These are phyloP conservation scores for Thielaviopsis ethacetica DNA, from an alignment of 2,329 filamentous ascomycete genomes.

Conservation along the genomic window DNA sequence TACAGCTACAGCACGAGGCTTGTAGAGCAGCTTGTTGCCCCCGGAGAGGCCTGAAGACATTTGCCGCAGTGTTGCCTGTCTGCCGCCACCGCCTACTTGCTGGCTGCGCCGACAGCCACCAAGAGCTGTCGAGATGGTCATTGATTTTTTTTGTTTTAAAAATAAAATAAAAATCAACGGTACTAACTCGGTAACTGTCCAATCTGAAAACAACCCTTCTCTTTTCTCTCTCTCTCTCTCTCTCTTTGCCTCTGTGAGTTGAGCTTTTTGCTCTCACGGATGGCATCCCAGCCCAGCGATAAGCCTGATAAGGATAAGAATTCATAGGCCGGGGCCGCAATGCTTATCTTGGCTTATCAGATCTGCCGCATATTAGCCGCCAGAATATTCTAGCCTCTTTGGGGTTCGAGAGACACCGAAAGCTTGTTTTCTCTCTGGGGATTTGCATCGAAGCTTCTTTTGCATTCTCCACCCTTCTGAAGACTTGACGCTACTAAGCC, in stretches of 20 bases:
- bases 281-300: not conserved
- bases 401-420: not conserved
- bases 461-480: slow-evolving; percentile 6
- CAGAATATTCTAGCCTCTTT: not conserved
- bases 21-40: not conserved
- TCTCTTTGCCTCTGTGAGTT: too few relatives aligned
- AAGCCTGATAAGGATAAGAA: not conserved
- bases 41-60: not conserved
- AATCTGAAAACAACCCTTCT: not conserved
- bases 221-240: not conserved
- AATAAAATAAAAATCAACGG: not conserved
- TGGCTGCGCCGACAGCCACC: not conserved
- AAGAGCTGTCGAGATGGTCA: too few relatives aligned
- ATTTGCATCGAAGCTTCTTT: slow-evolving; percentile 9
- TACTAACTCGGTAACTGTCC: not conserved
- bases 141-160: not conserved
- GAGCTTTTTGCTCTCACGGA: too few relatives aligned
- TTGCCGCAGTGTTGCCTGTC: not conserved
- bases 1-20: not conserved
- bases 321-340: not conserved
- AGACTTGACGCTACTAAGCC: not conserved
- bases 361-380: not conserved
- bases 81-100: not conserved
- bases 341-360: not conserved
- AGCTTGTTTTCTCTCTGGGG: not conserved